A percentile compares a stretch with the other conserved stretches of the same genome.
Conservation (phyloP, 208 protist species). For the Wallacemonas sp. region DNA sequence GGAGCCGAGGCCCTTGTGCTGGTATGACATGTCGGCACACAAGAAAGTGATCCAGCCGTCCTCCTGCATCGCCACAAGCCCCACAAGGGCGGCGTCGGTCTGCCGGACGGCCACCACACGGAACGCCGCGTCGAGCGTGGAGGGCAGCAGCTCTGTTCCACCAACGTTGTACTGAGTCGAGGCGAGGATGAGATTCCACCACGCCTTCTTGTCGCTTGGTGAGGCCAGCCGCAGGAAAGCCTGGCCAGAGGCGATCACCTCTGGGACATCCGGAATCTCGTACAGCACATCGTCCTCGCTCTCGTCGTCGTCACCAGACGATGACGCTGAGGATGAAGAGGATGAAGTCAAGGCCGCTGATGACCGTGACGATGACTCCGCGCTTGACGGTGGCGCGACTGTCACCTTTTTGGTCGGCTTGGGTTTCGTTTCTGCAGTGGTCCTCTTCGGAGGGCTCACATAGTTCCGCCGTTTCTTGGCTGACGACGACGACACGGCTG, state of each 20-base stretch:
- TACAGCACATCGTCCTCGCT: conserved; percentile 9
- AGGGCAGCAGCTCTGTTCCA: conserved; percentile 25
- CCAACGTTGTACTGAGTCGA: conserved; percentile 39
- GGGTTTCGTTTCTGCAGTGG: neutral
- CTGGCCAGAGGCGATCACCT: neutral
- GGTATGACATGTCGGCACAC: conserved; percentile 27
- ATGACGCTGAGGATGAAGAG: neutral
- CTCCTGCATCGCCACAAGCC: conserved; percentile 29
- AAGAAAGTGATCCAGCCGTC: conserved; percentile 45
- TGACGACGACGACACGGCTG: neutral
- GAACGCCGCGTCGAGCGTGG: conserved; percentile 27
- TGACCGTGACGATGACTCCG: neutral
- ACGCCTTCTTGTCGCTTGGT: conserved; percentile 19
- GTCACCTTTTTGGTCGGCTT: neutral
- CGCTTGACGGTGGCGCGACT: neutral
- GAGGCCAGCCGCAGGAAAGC: conserved; percentile 19
- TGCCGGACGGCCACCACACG: conserved; percentile 29
- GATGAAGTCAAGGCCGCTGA: neutral
- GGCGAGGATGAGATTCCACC: conserved; percentile 27
- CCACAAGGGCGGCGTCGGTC: conserved; percentile 22
- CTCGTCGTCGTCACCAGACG: neutral
- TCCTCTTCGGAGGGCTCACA: too few species aligned
- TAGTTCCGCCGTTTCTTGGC: too few species aligned
- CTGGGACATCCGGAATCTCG: conserved; percentile 13
- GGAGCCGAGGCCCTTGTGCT: conserved; percentile 36